Base-by-base conservation (phyloP, 106 monocot species). In the Apostasia shenzhenica region DNA sequence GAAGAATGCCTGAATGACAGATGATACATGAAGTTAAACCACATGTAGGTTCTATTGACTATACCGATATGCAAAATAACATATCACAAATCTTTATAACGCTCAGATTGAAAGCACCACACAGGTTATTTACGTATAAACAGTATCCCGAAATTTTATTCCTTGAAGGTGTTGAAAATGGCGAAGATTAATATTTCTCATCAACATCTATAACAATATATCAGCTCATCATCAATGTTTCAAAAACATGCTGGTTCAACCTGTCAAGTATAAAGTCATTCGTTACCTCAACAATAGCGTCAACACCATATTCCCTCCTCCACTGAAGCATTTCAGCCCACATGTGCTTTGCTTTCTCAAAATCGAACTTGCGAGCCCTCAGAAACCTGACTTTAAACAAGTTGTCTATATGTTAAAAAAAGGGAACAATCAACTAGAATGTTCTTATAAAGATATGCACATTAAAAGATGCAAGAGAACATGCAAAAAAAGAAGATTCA, bases 301-400 rank as follows among this genome's bases (percentile, higher is more conserved):
- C 80, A 57, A 60, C 58, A 9, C 84, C 84, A 69, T 64, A 84
- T 4, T 84, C 79, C 64, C 69, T 80, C 69, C 79, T 76, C 84
- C 84, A 84, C 48, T 80, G 80, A 66, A 80, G 76, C 76, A 84
- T 84, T 14, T 80, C 84, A 54, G 73, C 76, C 79, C 83, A 83
- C 83, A 83, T 83, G 54, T 79, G 83, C 83, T 83, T 83, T 62
- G 83, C 66, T 75, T 78, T 82, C 11, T 82, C 82, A 8, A 74
- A 60, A 78, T 82, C 82, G 71, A 74, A 82, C 59, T 68, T 83
- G 59, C 80, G 76, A 64, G 84, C 80, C 59, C 77, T 80, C 58
- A 83, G 41, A 64, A 83, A 83, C 57, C 83, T 83, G 54, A 5
- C 49, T 63, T 41, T 59, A 48, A 63, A 51, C 2, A 4, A 3